Percentiles rank a stretch among this genome's conserved stretches.
These are phyloP conservation scores for Boletus pseudopeckii DNA, from an alignment of 768 basidiomycete genomes.

Conservation along the genomic window DNA sequence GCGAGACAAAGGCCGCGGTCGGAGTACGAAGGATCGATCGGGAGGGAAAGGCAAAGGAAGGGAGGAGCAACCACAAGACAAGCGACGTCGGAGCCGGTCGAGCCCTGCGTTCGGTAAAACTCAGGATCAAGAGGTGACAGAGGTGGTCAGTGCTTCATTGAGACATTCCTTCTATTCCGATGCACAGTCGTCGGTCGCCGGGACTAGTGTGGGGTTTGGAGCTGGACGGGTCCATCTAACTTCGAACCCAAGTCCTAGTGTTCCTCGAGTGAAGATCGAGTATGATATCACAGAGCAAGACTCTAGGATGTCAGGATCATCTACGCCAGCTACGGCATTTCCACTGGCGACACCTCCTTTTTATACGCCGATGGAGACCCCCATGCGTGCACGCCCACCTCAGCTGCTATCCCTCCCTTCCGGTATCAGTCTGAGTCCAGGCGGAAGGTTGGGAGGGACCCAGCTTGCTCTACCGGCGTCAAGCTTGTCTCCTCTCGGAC, in stretches of 20 bases:
- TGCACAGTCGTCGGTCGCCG: not conserved
- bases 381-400: slow-evolving; percentile 11
- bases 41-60: slow-evolving; percentile 2
- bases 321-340: slow-evolving; percentile 21
- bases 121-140: not conserved
- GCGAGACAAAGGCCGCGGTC: slow-evolving; percentile 18
- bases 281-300: slow-evolving; percentile 22
- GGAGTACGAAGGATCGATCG: slow-evolving; percentile 8
- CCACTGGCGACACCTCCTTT: slow-evolving; percentile 24
- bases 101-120: slow-evolving; percentile 12
- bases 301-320: slow-evolving; percentile 17
- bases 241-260: not conserved
- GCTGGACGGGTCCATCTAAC: not conserved
- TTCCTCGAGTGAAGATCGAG: slow-evolving; percentile 24
- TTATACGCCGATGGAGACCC: slow-evolving; percentile 28
- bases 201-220: not conserved
- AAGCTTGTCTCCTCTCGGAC: slow-evolving; percentile 2
- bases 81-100: slow-evolving; percentile 19
- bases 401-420: slow-evolving; percentile 4
- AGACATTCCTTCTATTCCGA: slow-evolving; percentile 10
- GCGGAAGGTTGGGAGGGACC: slow-evolving; percentile 4
- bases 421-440: not conserved
- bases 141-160: not conserved
- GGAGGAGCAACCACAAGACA: slow-evolving; percentile 7
- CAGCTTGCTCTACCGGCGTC: slow-evolving; percentile 1